phyloP scores from a whole-genome alignment of 805 yeast genomes.

The Citeromyces matritensis region DNA sequence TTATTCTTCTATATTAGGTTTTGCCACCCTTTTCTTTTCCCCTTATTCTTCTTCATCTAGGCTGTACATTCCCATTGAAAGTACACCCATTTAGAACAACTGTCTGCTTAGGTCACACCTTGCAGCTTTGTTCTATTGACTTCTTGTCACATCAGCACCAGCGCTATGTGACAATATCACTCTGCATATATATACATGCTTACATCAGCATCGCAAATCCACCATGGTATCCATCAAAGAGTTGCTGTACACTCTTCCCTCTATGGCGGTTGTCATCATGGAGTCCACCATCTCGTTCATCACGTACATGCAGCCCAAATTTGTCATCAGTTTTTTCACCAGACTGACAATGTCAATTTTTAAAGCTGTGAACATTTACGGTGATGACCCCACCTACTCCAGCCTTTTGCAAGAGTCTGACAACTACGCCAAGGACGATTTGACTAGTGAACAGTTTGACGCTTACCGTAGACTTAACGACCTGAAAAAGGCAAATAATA shows the following conservation, averaged over 20 bases:
- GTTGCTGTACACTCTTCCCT: neutral
- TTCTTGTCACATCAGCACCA: no score
- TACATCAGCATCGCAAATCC: neutral
- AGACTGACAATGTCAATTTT: slow-evolving; percentile 10
- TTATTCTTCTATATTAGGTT: no score
- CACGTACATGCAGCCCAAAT: slow-evolving; percentile 18
- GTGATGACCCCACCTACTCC: slow-evolving; percentile 1
- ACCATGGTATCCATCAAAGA: neutral
- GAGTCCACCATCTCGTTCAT: slow-evolving; percentile 20
- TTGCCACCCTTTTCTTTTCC: no score
- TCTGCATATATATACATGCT: neutral
- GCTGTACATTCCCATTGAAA: no score
- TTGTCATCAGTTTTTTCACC: slow-evolving; percentile 5
- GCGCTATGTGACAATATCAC: neutral
- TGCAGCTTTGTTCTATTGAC: no score
- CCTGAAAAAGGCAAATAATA: slow-evolving; percentile 30
- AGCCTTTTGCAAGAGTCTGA: neutral
- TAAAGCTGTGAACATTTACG: slow-evolving; percentile 6
- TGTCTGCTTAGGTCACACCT: neutral
- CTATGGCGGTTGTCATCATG: slow-evolving; percentile 4
- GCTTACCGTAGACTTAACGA: slow-evolving; percentile 11
- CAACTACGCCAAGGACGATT: neutral
- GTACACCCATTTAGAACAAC: neutral
- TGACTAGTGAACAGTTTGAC: slow-evolving; percentile 6
- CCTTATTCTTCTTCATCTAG: no score